These are phyloP conservation scores for Ophiosphaerella herpotricha DNA, from an alignment of 2,329 filamentous ascomycete species.

Conservation along the genomic window DNA sequence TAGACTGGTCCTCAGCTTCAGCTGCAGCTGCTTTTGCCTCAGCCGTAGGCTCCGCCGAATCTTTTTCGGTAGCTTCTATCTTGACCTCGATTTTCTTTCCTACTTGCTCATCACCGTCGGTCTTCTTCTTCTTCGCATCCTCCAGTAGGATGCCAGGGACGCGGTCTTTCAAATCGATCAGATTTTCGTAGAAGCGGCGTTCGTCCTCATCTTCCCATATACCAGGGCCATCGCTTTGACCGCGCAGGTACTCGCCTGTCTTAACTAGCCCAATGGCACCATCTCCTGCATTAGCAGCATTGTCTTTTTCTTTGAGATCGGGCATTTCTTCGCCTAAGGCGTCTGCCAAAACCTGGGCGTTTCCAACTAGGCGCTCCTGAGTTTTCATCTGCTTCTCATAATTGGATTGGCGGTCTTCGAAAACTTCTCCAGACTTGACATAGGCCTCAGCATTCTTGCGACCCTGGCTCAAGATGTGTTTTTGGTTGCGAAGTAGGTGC, in stretches of 20 bases:
- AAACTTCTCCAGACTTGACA: constrained; percentile 97
- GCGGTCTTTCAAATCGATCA: constrained; percentile 93
- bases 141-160: constrained; percentile 93
- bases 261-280: constrained; percentile 91
- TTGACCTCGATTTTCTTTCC: constrained; percentile 70
- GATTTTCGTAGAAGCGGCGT: constrained; percentile 94
- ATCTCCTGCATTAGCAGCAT: constrained; percentile 66
- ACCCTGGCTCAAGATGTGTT: constrained; percentile 81
- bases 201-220: constrained; percentile 99
- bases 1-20: constrained; percentile 80
- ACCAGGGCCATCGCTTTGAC: constrained; percentile 85
- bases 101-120: constrained; percentile 77
- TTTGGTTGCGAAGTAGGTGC: constrained; percentile 89
- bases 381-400: constrained; percentile 93
- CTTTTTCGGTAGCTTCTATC: constrained; percentile 40
- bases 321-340: constrained; percentile 91
- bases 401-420: constrained; percentile 93
- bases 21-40: constrained; percentile 57
- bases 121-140: constrained; percentile 92
- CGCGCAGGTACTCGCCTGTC: constrained; percentile 87
- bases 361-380: constrained; percentile 86
- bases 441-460: constrained; percentile 97
- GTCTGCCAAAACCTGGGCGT: constrained; percentile 90
- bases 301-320: constrained; percentile 82
- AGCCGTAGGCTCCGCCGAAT: constrained; percentile 49